Percentiles rank a stretch among this genome's conserved stretches.
Conservation (phyloP, 75 land plant species). For the Pseudotsuga menziesii region DNA sequence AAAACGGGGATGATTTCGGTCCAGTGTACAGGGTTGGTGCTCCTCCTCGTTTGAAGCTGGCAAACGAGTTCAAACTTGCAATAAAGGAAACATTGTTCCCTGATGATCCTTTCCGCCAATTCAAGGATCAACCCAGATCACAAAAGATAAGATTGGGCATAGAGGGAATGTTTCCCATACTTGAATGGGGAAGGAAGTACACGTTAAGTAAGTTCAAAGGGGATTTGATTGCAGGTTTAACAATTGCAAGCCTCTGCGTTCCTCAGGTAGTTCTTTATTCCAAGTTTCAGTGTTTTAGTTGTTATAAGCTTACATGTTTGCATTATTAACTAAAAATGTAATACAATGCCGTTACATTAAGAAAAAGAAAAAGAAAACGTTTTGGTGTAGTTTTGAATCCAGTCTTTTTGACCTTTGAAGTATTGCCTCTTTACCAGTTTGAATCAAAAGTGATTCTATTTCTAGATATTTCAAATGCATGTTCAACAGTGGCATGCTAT, state of each 20-base stretch:
- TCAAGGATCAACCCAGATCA: slow-evolving; percentile 18
- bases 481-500: no score
- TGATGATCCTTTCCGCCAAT: slow-evolving; percentile 33
- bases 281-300: no score
- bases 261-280: slow-evolving; percentile 59
- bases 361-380: no score
- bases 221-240: slow-evolving; percentile 81
- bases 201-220: slow-evolving; percentile 35
- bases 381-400: no score
- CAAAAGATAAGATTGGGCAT: not conserved
- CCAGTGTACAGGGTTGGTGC: not conserved
- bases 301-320: no score
- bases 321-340: no score
- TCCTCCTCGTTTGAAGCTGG: slow-evolving; percentile 8
- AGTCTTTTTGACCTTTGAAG: no score
- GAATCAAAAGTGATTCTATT: no score
- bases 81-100: slow-evolving; percentile 30
- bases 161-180: slow-evolving; percentile 59
- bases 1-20: not conserved
- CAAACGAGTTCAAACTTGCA: slow-evolving; percentile 7
- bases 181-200: slow-evolving; percentile 67
- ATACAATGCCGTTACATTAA: no score
- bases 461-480: no score
- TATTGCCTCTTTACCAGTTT: no score
- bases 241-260: slow-evolving; percentile 90